Base-by-base conservation (phyloP, 1,139 yeast genomes). In the Debaryomyces robertsiae region DNA sequence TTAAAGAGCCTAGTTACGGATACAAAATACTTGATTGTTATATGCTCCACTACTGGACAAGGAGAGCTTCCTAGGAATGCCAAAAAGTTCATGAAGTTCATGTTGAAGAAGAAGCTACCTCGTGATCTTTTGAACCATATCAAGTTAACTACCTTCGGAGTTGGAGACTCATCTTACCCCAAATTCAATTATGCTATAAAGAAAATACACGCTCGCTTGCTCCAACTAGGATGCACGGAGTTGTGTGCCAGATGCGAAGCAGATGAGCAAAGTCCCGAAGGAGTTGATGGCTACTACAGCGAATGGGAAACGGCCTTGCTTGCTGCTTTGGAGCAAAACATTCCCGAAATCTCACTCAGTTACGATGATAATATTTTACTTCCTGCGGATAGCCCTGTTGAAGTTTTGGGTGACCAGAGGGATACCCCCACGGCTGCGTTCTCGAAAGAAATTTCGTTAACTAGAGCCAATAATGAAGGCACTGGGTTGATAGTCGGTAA, bases 141-240 rank as follows among this genome's bases (percentile, higher is more conserved):
- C 10, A 60, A 69, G 23, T 73, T 90, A 48, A 79, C 93, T 3
- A 75, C 90, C 2, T 83, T 93, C 57, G 99, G 98, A 0, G 66
- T 94, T 2, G 99, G 99, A n/a, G 98, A 93, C 58, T 84, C 96
- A 0, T 84, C 95, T 1, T 93, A 93, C 57, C 85, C 95, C 3
- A 78, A 84, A 50, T 91, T 80, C 65, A 93, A 93, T 61, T 83
- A 83, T 73, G 96, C 96, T 9, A 78, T 86, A 27, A 77, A 84
- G 46, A 91, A 93, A 57, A 60, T 94, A 13, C 96, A 91, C 55
- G 75, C 82, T 9, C 72, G 99, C 44, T 58, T 93, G 30, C 54
- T 70, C 19, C 97, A 91, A 61, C 67, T 94, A 15, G 98, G 98
- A 0, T 96, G 94, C 4, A 50, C 51, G 0, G 95, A 85, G 52